Conservation (phyloP, 78 protist genomes). For the Dictyostelium firmibasis region DNA sequence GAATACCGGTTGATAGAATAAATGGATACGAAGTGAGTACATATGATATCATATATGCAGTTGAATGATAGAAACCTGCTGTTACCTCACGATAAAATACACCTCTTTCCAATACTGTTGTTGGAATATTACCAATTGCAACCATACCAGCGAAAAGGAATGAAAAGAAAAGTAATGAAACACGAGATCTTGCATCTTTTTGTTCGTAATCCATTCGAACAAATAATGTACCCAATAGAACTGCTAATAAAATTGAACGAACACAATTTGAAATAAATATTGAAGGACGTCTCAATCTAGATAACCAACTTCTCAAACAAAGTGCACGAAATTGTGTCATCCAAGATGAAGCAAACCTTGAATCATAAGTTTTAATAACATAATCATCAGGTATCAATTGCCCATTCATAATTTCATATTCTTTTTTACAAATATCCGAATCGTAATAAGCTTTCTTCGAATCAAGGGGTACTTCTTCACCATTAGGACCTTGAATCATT, state of each 20-base stretch:
- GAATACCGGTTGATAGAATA: background rate
- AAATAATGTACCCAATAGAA: conserved; percentile 61
- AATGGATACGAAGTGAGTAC: conserved; percentile 47
- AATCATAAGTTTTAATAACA: background rate
- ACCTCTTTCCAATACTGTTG: conserved; percentile 52
- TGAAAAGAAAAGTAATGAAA: conserved; percentile 61
- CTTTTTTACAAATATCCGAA: background rate
- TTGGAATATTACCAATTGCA: conserved; percentile 54
- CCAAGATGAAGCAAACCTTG: conserved; percentile 28
- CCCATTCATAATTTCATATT: background rate
- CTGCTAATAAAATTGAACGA: conserved; percentile 28
- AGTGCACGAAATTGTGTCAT: conserved; percentile 1
- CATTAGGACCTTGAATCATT: background rate
- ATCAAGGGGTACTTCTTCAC: conserved; percentile 4
- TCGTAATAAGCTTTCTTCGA: background rate
- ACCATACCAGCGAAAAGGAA: conserved; percentile 72
- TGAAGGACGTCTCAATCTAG: conserved; percentile 27
- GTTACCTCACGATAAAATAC: conserved; percentile 58
- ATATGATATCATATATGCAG: conserved; percentile 43
- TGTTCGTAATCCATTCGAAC: conserved; percentile 54
- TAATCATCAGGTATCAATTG: conserved; percentile 19
- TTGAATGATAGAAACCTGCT: conserved; percentile 46
- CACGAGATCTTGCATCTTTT: conserved; percentile 57
- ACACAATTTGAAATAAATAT: background rate
- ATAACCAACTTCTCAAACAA: background rate